Percentiles rank a stretch among this genome's conserved stretches.
Conservation (phyloP, 2,329 filamentous ascomycete genomes). For the Trichoderma oligosporum region DNA sequence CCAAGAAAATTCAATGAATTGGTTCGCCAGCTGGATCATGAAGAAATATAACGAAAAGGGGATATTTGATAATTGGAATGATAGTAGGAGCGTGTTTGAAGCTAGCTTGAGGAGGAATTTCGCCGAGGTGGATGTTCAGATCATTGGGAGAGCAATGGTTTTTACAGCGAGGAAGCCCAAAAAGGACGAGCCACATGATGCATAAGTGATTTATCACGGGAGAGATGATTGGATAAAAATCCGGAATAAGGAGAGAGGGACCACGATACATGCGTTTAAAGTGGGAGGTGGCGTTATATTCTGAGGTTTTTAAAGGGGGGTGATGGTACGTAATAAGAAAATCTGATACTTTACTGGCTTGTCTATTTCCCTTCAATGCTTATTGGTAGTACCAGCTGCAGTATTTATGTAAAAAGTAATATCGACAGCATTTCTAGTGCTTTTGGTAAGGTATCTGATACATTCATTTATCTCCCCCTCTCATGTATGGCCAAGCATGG, state of each 20-base stretch:
- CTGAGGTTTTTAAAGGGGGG: no score
- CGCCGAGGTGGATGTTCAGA: slow-evolving; percentile 36
- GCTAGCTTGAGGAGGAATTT: slow-evolving; percentile 35
- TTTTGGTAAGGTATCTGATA: no score
- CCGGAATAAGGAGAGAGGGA: not conserved
- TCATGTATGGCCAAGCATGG: no score
- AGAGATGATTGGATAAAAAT: not conserved
- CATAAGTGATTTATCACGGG: not conserved
- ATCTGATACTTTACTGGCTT: no score
- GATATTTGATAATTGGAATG: slow-evolving; percentile 40
- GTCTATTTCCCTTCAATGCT: no score
- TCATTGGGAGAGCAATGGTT: slow-evolving; percentile 39
- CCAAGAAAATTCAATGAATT: slow-evolving; percentile 18
- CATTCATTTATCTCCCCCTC: no score
- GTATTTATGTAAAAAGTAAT: no score
- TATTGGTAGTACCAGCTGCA: no score
- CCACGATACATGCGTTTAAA: not conserved
- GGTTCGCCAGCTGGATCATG: slow-evolving; percentile 24
- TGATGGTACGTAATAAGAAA: no score
- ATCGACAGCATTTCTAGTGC: no score
- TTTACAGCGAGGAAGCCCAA: slow-evolving; percentile 35
- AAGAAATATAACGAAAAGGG: slow-evolving; percentile 34
- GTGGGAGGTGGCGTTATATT: not conserved
- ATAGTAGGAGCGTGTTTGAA: slow-evolving; percentile 34
- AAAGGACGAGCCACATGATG: slow-evolving; percentile 2